These are phyloP conservation scores for Geotrichum ghanense DNA, from an alignment of 805 yeast species.

Conservation along the genomic window DNA sequence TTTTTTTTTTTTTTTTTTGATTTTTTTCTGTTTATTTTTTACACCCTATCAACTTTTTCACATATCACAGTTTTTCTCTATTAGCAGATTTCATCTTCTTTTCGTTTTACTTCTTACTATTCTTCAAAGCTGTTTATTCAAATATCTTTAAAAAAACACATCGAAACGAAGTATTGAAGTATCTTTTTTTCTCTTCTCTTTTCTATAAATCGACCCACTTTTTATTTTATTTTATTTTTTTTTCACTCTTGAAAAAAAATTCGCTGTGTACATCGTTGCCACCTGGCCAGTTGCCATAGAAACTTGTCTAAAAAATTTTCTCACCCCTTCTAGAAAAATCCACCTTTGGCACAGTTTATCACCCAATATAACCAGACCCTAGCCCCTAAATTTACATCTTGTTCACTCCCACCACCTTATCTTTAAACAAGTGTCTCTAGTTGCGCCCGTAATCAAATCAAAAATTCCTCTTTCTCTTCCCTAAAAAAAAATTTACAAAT, in stretches of 20 bases:
- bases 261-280: too few relatives aligned
- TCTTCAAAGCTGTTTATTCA: background rate
- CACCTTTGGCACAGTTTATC: too few relatives aligned
- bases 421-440: background rate
- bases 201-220: background rate
- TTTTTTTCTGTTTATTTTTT: background rate
- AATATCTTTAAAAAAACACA: background rate
- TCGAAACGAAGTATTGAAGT: background rate
- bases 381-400: too few relatives aligned
- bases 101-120: background rate
- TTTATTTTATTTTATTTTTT: background rate
- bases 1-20: background rate
- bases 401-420: background rate
- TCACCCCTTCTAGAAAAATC: background rate
- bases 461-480: background rate
- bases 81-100: background rate
- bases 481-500: too few relatives aligned
- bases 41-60: background rate
- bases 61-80: background rate
- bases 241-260: background rate
- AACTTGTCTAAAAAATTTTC: background rate
- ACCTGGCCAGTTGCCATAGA: background rate
- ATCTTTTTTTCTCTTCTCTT: background rate
- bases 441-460: too few relatives aligned
- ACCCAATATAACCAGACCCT: too few relatives aligned